Percentiles rank a stretch among this genome's conserved stretches.
phyloP scores from a whole-genome alignment of 225 moss, liverwort and hornwort species.

The Rhytidiadelphus loreus region DNA sequence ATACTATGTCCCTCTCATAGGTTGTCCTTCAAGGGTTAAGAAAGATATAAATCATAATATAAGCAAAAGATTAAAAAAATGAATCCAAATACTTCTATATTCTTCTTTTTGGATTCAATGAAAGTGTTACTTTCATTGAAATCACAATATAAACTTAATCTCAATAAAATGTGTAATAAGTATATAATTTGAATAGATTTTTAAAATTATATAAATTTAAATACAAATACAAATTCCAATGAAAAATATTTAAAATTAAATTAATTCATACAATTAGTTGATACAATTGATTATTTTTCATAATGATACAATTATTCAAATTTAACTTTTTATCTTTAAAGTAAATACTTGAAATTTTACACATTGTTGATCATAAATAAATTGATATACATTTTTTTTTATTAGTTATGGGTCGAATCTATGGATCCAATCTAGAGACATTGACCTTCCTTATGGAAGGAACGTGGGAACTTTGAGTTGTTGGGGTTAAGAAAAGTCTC shows the following conservation, averaged over 20 bases:
- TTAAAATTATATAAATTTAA: too few relatives aligned
- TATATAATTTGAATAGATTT: not conserved
- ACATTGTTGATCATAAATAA: not conserved
- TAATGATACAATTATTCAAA: not conserved
- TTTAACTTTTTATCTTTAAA: too few relatives aligned
- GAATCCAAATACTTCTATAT: not conserved
- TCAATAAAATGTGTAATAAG: not conserved
- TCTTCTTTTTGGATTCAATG: not conserved
- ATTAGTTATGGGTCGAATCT: too few relatives aligned
- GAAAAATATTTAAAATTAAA: not conserved
- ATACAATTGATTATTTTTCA: not conserved
- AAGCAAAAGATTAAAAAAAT: not conserved
- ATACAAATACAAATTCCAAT: not conserved
- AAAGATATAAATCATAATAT: not conserved
- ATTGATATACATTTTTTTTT: not conserved
- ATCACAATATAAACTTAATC: too few relatives aligned
- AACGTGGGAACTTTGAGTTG: not conserved
- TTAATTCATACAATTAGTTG: too few relatives aligned
- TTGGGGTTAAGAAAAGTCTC: not conserved
- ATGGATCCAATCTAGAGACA: not conserved
- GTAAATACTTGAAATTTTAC: accelerated
- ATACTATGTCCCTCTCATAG: accelerated
- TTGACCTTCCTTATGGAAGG: not conserved
- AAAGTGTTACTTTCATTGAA: not conserved
- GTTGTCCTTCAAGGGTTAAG: not conserved